Base-by-base conservation (phyloP, 1,139 yeast species). In the Yamadazyma trypodendri region DNA sequence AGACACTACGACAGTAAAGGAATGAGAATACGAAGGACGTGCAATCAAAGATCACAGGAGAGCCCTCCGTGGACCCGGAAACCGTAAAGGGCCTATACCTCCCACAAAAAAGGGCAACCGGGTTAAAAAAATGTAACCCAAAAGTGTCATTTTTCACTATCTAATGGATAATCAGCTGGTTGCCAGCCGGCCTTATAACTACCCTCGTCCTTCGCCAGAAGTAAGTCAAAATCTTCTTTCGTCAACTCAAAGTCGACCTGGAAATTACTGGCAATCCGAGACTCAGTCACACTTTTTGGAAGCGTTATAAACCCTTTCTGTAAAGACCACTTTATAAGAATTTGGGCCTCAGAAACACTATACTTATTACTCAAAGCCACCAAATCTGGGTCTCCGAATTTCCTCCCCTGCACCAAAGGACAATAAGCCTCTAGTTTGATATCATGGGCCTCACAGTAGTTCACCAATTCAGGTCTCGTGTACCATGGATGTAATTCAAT, bases 341-440 rank as follows among this genome's bases (percentile, higher is more conserved):
- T 64, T 45, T 77, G 75, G 28, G 85, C 86, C 6, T 85, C 69
- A 2, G 75, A 61, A 27, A 74, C 79, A 22, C 58, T 53, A 56
- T 81, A 68, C 50, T 75, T 73, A 41, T 73, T 61, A 34, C 89
- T 87, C 42, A 86, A 58, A 23, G 64, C 58, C 15, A 55, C 47
- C 17, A 85, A 60, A 24, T 63, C 56, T 3, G 65, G 61, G 29
- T 65, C 64, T 25, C 82, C 57, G n/a, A 88, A 85, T 10, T 86
- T 80, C 36, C 77, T 76, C n/a, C 73, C 63, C 25, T 87, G 77
- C 14, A 89, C 94, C 49, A 86, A 72, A 41, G 96, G 95, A 31
- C 88, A 81, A 60, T 83, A 87, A 30, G 92, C 90, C 57, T 84
- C 85, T 36, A 79, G 54, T 18, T 71, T 54, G 45, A 86, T 84